Conservation (phyloP, 2,329 filamentous ascomycete genomes). For the Orbilia quercus region DNA sequence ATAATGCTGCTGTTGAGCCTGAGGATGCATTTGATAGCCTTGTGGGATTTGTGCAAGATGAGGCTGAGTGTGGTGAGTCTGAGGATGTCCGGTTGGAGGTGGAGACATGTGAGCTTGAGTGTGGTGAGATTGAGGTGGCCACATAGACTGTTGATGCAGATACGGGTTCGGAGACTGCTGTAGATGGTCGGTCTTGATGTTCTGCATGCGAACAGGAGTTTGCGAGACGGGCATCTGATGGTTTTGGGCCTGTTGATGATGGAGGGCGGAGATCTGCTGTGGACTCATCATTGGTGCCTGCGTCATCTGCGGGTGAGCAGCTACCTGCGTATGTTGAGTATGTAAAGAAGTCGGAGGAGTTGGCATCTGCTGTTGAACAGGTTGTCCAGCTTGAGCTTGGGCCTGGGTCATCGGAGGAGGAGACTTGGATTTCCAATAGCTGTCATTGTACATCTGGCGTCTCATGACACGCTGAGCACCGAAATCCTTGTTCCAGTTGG, state of each 20-base stretch:
- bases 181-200: constrained; percentile 67
- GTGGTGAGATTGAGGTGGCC: constrained; percentile 65
- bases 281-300: constrained; percentile 64
- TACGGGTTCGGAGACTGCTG: constrained; percentile 73
- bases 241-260: constrained; percentile 68
- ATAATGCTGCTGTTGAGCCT: constrained; percentile 60
- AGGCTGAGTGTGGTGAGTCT: constrained; percentile 62
- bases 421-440: constrained; percentile 77
- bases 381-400: constrained; percentile 25
- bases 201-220: constrained; percentile 70
- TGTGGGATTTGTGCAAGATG: constrained; percentile 64
- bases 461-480: constrained; percentile 83
- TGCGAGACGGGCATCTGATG: constrained; percentile 65
- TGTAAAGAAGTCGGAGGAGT: constrained; percentile 69
- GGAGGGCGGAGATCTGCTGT: constrained; percentile 73
- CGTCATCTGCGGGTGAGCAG: constrained; percentile 63
- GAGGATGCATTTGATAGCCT: constrained; percentile 63
- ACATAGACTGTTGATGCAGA: constrained; percentile 74
- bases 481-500: constrained; percentile 88
- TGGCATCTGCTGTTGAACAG: constrained; percentile 69
- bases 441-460: constrained; percentile 77
- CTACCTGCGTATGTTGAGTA: constrained; percentile 67
- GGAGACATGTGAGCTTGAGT: constrained; percentile 74
- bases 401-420: constrained; percentile 44
- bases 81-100: constrained; percentile 60